These are phyloP conservation scores for Cladosporium halotolerans DNA, from an alignment of 2,329 filamentous ascomycete genomes.

Conservation along the genomic window DNA sequence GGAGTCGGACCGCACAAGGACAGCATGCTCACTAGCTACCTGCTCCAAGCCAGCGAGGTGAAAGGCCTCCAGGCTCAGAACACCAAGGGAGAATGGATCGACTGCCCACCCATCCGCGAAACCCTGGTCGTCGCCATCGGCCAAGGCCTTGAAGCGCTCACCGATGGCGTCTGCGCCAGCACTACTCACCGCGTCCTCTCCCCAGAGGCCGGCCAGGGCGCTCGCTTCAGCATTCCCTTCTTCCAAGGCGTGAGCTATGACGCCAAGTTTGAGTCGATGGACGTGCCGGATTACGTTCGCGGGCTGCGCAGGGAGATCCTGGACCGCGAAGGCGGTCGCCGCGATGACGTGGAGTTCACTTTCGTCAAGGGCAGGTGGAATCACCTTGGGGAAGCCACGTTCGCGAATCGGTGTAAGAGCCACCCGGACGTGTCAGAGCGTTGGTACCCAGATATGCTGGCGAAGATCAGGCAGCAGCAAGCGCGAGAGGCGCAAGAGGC, in stretches of 20 bases:
- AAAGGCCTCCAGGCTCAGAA: constrained; percentile 78
- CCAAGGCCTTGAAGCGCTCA: constrained; percentile 79
- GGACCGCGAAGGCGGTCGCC: constrained; percentile 47
- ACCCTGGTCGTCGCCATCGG: constrained; percentile 85
- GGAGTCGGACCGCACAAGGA: constrained; percentile 76
- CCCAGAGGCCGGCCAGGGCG: constrained; percentile 60
- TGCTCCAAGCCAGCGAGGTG: constrained; percentile 74
- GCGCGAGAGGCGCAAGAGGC: not conserved
- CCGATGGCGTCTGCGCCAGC: constrained; percentile 70
- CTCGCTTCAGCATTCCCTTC: constrained; percentile 76
- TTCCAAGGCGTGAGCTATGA: constrained; percentile 81
- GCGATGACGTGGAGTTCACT: constrained; percentile 81
- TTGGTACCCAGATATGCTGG: constrained; percentile 50
- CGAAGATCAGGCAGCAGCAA: constrained; percentile 27
- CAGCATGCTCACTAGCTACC: constrained; percentile 74
- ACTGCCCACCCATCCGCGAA: constrained; percentile 67
- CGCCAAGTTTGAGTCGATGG: constrained; percentile 72
- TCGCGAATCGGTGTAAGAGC: constrained; percentile 78
- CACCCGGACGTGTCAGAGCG: constrained; percentile 80
- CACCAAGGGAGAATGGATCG: constrained; percentile 69
- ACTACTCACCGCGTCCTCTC: constrained; percentile 82
- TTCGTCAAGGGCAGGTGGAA: constrained; percentile 64
- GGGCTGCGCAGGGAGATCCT: constrained; percentile 56
- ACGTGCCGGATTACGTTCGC: constrained; percentile 57
- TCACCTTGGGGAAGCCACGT: constrained; percentile 71